Conservation (phyloP, 129 eudicot genomes). For the Dittrichia graveolens region DNA sequence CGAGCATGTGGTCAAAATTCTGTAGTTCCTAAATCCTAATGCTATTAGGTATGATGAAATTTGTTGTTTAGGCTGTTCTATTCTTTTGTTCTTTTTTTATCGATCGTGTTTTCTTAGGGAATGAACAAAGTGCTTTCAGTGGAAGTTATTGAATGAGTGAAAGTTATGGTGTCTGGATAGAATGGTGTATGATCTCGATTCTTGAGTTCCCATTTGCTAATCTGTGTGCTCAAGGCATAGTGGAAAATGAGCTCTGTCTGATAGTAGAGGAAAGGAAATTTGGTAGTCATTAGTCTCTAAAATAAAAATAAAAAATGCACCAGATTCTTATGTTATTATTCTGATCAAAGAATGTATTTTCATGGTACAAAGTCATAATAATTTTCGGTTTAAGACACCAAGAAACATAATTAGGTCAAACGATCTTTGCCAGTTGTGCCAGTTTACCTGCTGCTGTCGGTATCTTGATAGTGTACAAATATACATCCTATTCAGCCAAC, state of each 20-base stretch:
- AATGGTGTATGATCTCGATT: slow-evolving; percentile 7
- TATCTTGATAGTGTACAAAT: neutral
- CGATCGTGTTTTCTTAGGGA: too few relatives aligned
- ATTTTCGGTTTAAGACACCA: slow-evolving; percentile 24
- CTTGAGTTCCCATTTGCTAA: neutral
- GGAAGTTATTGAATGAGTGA: slow-evolving; percentile 15
- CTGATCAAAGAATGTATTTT: slow-evolving; percentile 16
- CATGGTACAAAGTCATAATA: neutral
- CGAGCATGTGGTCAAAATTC: neutral
- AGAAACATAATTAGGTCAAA: slow-evolving; percentile 19
- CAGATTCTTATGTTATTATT: slow-evolving; percentile 12
- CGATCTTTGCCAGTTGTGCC: neutral
- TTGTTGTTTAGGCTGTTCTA: slow-evolving; percentile 1
- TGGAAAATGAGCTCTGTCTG: too few relatives aligned
- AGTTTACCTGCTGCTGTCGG: neutral
- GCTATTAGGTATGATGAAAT: neutral
- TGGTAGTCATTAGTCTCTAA: too few relatives aligned
- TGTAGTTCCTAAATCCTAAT: too few relatives aligned
- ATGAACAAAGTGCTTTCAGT: neutral
- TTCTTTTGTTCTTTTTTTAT: neutral
- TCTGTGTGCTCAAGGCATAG: too few relatives aligned
- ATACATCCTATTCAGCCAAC: slow-evolving; percentile 45
- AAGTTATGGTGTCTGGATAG: slow-evolving; percentile 6
- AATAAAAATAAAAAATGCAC: neutral
- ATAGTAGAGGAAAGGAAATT: too few relatives aligned